Percentiles rank a stretch among this genome's conserved stretches.
Conservation (phyloP, 2,329 filamentous ascomycete genomes). For the Claviceps quebecensis region DNA sequence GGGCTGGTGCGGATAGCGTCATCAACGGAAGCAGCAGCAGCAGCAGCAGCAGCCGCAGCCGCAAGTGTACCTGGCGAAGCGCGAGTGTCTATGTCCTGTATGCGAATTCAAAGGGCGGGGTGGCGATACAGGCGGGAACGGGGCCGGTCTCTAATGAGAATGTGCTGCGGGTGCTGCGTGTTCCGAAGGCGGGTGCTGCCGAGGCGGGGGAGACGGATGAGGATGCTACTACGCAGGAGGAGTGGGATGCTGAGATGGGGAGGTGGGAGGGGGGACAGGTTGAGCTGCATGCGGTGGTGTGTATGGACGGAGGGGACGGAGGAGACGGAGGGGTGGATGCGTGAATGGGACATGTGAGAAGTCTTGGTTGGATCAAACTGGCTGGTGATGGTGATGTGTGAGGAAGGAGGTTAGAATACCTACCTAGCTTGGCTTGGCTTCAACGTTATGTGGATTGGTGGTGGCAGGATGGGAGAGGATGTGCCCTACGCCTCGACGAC, state of each 20-base stretch:
- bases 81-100: neutral
- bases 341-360: neutral
- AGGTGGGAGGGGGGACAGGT: neutral
- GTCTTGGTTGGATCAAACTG: too few species aligned
- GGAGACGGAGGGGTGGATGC: neutral
- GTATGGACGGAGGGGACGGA: neutral
- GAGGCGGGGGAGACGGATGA: constrained; percentile 11
- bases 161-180: neutral
- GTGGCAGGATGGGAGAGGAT: neutral
- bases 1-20: neutral
- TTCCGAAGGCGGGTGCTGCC: neutral
- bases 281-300: neutral
- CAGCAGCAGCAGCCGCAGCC: neutral
- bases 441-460: neutral
- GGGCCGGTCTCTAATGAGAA: neutral
- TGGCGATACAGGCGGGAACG: neutral
- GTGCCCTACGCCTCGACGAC: too few species aligned
- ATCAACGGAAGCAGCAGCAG: neutral
- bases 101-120: neutral
- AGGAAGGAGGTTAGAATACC: too few species aligned
- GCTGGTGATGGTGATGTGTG: too few species aligned
- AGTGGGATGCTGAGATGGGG: constrained; percentile 12
- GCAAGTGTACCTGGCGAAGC: neutral
- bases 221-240: constrained; percentile 7
- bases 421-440: too few species aligned